Evolutionary conservation across 495 filamentous ascomycete genomes (phyloP), one percentile per base, ranked within the genome.

Genomic region (Aspergillus avenaceus): DNA sequence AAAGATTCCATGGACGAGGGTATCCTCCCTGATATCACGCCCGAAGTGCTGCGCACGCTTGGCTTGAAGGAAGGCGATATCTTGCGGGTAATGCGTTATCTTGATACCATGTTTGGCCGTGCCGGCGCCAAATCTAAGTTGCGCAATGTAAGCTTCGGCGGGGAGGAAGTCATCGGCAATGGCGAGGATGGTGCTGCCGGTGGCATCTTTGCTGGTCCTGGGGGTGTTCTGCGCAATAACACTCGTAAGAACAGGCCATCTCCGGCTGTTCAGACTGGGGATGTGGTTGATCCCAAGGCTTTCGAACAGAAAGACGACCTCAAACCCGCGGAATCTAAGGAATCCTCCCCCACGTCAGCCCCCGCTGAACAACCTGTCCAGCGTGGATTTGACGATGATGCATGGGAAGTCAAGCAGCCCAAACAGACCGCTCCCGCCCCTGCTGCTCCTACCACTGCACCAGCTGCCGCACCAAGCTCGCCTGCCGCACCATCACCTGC

Each of bases 341-440:
- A 70, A 13, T 71, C 70, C 29, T 72, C 75, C 27, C 64, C 76
- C 22, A 60, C 72, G 27, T 61, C 77, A 27, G 53, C 69, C 11
- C 63, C 70, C 2, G 54, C 75, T 3, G 68, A 75, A 38, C 74
- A 74, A 49, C 76, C 83, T 16, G 65, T 67, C 25, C 42, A 66
- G 16, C 69, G 74, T 42, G 90, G 90, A 18, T 97, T 99, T 54
- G 93, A 99, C 34, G 95, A 98, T 59, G 89, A 97, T 74, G 95
- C 95, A 23, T 99, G 93, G 93, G 88, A 91, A 61, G 84, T 93
- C 8, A 97, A 97, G 72, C 88, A 91, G n/a, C 77, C 88, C n/a
- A 88, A 84, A 64, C 80, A 84, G 53, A 63, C 72, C 3, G 52
- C 66, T 42, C 37, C 65, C 7, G 41, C 59, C 5, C 52, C 60